Evolutionary conservation across 352 stramenopile genomes (phyloP).

Genomic region (Saprolegnia parasitica): DNA sequence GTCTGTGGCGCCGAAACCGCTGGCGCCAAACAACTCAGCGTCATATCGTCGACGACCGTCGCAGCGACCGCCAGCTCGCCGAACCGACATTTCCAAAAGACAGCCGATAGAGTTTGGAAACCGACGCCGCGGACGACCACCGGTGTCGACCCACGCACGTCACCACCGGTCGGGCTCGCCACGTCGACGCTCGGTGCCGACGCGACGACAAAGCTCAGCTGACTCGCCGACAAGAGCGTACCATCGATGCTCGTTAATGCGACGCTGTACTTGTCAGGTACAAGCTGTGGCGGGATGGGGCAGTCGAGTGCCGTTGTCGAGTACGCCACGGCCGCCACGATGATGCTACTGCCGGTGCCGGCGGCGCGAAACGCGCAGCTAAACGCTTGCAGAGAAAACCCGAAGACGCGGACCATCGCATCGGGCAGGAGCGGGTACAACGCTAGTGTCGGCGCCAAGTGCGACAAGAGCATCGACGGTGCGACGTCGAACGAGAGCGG

Average conservation of each 20-base stretch:
- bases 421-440: too few relatives aligned
- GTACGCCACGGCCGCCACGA: too few relatives aligned
- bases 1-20: background rate
- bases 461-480: too few relatives aligned
- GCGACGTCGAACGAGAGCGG: too few relatives aligned
- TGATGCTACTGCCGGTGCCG: too few relatives aligned
- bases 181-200: background rate
- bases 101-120: background rate
- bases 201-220: background rate
- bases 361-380: too few relatives aligned
- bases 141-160: background rate
- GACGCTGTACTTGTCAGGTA: too few relatives aligned
- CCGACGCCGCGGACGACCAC: background rate
- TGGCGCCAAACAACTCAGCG: background rate
- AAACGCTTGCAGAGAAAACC: too few relatives aligned
- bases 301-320: too few relatives aligned
- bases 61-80: background rate
- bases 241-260: background rate
- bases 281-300: too few relatives aligned
- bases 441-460: too few relatives aligned
- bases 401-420: too few relatives aligned
- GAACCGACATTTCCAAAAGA: slow-evolving; percentile 1
- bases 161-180: background rate
- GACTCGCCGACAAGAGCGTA: background rate
- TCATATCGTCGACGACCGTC: background rate